Conservation (phyloP, 2,329 filamentous ascomycete genomes). For the Ceratocystis papillata region DNA sequence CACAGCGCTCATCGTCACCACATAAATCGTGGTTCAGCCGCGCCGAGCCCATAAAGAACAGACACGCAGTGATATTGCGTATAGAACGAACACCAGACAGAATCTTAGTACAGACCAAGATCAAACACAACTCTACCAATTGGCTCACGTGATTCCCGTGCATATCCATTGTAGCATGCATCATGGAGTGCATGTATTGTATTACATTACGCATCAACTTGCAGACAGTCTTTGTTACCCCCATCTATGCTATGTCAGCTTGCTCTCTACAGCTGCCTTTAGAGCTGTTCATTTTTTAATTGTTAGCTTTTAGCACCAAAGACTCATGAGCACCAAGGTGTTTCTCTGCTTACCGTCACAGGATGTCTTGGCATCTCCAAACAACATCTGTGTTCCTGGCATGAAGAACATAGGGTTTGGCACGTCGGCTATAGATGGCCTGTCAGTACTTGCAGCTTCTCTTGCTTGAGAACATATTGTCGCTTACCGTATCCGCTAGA, state of each 20-base stretch:
- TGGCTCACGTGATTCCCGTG: no score
- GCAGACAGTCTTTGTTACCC: background rate
- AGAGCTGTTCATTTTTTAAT: slow-evolving; percentile 30
- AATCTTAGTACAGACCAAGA: background rate
- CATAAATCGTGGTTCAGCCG: background rate
- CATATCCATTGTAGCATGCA: background rate
- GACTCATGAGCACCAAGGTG: background rate
- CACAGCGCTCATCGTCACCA: background rate
- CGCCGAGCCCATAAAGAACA: slow-evolving; percentile 15
- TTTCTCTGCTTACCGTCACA: slow-evolving; percentile 55
- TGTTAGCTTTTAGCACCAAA: background rate
- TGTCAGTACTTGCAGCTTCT: slow-evolving; percentile 25
- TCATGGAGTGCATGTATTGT: background rate
- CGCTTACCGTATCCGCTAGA: slow-evolving; percentile 69
- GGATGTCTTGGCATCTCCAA: slow-evolving; percentile 76
- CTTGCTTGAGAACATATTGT: background rate
- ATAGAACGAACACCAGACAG: slow-evolving; percentile 2
- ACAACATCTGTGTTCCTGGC: slow-evolving; percentile 81
- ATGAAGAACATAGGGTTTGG: slow-evolving; percentile 92
- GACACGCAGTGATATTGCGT: slow-evolving; percentile 12
- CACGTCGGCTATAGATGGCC: slow-evolving; percentile 54
- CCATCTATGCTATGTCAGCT: background rate
- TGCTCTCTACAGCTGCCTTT: slow-evolving; percentile 35
- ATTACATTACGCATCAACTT: background rate
- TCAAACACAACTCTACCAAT: no score